Conservation (phyloP, 352 stramenopile genomes). For the Saprolegnia parasitica region DNA sequence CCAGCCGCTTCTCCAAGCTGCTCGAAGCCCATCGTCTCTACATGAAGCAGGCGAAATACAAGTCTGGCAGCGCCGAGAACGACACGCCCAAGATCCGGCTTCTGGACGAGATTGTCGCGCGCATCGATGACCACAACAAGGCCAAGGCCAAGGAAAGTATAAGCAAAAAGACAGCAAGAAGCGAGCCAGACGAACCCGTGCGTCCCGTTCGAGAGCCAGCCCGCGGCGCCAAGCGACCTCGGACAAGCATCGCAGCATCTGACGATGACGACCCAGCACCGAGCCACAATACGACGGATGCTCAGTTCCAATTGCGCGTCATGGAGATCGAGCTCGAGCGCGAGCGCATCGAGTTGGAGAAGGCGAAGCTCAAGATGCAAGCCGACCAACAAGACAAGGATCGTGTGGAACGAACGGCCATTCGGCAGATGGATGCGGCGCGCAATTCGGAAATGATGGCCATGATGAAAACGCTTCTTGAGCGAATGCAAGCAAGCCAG, state of each 20-base stretch:
- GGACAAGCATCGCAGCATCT: not conserved
- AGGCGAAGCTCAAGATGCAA: constrained; percentile 66
- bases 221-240: not conserved
- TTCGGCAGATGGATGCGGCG: too few relatives aligned
- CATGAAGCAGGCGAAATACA: not conserved
- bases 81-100: not conserved
- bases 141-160: not conserved
- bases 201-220: not conserved
- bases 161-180: not conserved
- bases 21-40: not conserved
- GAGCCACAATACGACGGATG: not conserved
- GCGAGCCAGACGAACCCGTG: not conserved
- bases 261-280: not conserved
- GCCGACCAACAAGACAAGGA: constrained; percentile 67
- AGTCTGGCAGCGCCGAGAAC: not conserved
- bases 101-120: not conserved
- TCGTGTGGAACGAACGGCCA: constrained; percentile 31
- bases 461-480: too few relatives aligned
- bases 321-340: constrained; percentile 66
- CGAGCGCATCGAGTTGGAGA: constrained; percentile 68
- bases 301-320: constrained; percentile 31
- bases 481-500: too few relatives aligned
- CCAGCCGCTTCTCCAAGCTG: not conserved
- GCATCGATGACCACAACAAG: not conserved
- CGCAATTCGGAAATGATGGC: too few relatives aligned